These are phyloP conservation scores for Cubamyces sp. DNA, from an alignment of 768 basidiomycete genomes.

Conservation along the genomic window DNA sequence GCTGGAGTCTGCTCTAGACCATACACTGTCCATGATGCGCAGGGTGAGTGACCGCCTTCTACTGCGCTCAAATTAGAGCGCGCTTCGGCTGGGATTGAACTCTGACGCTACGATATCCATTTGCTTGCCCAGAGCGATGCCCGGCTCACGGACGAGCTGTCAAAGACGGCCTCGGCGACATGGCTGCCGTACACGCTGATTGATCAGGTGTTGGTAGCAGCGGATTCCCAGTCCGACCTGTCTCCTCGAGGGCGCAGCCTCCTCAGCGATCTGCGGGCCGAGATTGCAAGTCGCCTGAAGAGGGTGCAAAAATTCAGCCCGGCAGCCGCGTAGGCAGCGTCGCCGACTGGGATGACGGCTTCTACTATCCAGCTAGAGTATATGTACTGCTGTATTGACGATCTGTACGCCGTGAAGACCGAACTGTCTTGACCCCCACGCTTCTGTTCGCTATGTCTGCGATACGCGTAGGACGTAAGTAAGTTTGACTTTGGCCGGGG, in stretches of 20 bases:
- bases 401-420: no score
- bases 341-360: background rate
- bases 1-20: conserved; percentile 74
- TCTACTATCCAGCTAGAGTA: background rate
- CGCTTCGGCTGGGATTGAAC: conserved; percentile 6
- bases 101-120: conserved; percentile 1
- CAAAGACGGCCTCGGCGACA: conserved; percentile 60
- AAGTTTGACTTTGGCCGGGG: no score
- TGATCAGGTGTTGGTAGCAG: conserved; percentile 77
- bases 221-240: conserved; percentile 54
- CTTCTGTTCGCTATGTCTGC: no score
- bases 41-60: conserved; percentile 53
- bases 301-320: conserved; percentile 69
- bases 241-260: conserved; percentile 45
- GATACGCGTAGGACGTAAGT: no score
- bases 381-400: conserved; percentile 1
- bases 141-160: conserved; percentile 53
- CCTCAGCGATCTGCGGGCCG: conserved; percentile 56
- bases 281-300: conserved; percentile 66
- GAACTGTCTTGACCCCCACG: no score
- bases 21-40: conserved; percentile 70
- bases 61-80: conserved; percentile 14
- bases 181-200: conserved; percentile 87
- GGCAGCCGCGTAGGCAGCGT: conserved; percentile 24
- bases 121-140: conserved; percentile 50